Evolutionary conservation across 805 yeast species (phyloP), one percentile per base, ranked within the genome.

Genomic region (Yarrowia keelungensis): DNA sequence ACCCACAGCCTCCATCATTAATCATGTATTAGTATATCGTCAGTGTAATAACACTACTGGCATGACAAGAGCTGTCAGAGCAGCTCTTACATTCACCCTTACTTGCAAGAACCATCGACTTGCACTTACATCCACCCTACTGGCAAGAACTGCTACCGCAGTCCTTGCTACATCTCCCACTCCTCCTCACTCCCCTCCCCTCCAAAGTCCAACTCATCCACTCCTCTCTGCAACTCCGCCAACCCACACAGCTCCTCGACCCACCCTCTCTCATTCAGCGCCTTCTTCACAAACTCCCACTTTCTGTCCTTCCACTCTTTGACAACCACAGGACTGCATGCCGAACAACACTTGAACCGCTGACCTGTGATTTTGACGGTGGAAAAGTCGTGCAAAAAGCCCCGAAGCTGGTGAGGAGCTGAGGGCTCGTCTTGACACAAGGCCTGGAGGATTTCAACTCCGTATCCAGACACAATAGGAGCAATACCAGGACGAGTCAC

Each of bases 401-500:
- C 99, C 70, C 99, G 82, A 26, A 95, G 81, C 76, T 96, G 99
- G 77, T 94, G 99, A 0, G 97, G 97, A 1, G 67, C 67, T 1
- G 56, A 19, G 11, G 19, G 10, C 26, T 62, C 67, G n/a, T 62
- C 67, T 19, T 62, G 67, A 36, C 45, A 47, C 15, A 88, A 78
- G 1, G 83, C 58, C 39, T 58, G 56, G 10, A 45, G 49, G 5
- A 64, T 64, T 26, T 67, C 67, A 4, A 67, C 68, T 11, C 66
- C 69, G n/a, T 62, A 62, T 5, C 67, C 67, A 19, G 54, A 43
- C 4, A 98, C 98, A 78, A 92, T 80, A 73, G 90, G 80, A 0
- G 99, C 97, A 0, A 90, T 93, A 0, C 99, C 99, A 0, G 99
- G 98, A 49, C 99, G 82, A 0, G 99, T 95, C 0, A 95, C 99